These are phyloP conservation scores for Theileria sp. DNA, from an alignment of 169 alveolate species.

Conservation along the genomic window DNA sequence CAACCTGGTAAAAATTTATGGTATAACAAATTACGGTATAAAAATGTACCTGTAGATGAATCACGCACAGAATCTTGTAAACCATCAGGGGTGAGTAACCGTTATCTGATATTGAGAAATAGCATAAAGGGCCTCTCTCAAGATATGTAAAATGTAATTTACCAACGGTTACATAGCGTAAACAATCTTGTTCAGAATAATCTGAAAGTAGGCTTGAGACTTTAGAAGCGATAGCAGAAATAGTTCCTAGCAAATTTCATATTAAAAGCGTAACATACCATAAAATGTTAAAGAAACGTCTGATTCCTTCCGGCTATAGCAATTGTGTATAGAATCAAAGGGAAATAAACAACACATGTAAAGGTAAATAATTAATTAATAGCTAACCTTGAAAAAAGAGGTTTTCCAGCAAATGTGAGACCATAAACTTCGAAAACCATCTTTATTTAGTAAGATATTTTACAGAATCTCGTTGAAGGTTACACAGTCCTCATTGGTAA, in stretches of 20 bases:
- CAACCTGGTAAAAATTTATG: constrained; percentile 7
- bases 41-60: constrained; percentile 56
- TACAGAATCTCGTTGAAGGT: constrained; percentile 9
- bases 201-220: constrained; percentile 55
- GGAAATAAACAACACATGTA: neutral
- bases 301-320: constrained; percentile 48
- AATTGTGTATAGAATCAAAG: neutral
- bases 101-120: constrained; percentile 54
- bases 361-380: neutral
- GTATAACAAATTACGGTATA: neutral
- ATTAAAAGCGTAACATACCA: constrained; percentile 30
- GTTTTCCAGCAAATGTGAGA: constrained; percentile 67
- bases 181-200: constrained; percentile 54
- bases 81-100: constrained; percentile 57
- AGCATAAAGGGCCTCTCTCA: constrained; percentile 68
- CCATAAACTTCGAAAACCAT: constrained; percentile 60
- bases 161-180: constrained; percentile 62
- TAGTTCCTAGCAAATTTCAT: constrained; percentile 25
- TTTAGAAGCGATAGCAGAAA: constrained; percentile 65
- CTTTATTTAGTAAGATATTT: neutral
- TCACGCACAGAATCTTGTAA: constrained; percentile 44
- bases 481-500: neutral
- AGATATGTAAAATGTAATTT: constrained; percentile 45
- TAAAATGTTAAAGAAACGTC: constrained; percentile 59
- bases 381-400: constrained; percentile 60